Evolutionary conservation across 2,329 filamentous ascomycete species (phyloP).

Genomic region (Talaromyces sp.): DNA sequence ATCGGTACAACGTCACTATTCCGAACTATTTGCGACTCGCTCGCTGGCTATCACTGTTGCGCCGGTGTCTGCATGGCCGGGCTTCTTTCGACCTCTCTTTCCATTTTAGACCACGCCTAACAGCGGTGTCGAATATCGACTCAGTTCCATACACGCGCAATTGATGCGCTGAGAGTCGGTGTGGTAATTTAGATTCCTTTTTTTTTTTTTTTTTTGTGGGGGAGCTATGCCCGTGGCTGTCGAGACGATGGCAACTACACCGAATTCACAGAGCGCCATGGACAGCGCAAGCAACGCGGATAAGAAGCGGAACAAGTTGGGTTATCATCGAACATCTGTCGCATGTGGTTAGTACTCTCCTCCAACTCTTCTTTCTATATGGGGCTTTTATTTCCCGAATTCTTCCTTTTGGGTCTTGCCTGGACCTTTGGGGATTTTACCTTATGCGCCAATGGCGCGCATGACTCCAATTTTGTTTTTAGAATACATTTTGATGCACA

Average conservation of each 20-base stretch:
- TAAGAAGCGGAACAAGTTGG: constrained; percentile 85
- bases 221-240: constrained; percentile 45
- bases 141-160: constrained; percentile 9
- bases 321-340: constrained; percentile 92
- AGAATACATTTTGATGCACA: neutral
- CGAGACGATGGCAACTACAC: constrained; percentile 37
- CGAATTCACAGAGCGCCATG: constrained; percentile 39
- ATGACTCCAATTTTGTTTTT: too few relatives aligned
- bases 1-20: constrained; percentile 18
- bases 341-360: constrained; percentile 77
- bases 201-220: constrained; percentile 17
- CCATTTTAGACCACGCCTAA: constrained; percentile 5
- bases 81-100: constrained; percentile 10
- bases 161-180: constrained; percentile 31
- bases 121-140: neutral
- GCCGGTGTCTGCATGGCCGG: constrained; percentile 21
- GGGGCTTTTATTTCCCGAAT: neutral
- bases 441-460: neutral
- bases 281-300: constrained; percentile 51
- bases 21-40: constrained; percentile 1
- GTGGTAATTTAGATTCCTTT: constrained; percentile 12
- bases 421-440: neutral
- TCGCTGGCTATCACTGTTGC: constrained; percentile 6
- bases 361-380: constrained; percentile 1
- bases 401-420: neutral